Base-by-base conservation (phyloP, 345 rosid genomes). In the Lepidium sativum region DNA sequence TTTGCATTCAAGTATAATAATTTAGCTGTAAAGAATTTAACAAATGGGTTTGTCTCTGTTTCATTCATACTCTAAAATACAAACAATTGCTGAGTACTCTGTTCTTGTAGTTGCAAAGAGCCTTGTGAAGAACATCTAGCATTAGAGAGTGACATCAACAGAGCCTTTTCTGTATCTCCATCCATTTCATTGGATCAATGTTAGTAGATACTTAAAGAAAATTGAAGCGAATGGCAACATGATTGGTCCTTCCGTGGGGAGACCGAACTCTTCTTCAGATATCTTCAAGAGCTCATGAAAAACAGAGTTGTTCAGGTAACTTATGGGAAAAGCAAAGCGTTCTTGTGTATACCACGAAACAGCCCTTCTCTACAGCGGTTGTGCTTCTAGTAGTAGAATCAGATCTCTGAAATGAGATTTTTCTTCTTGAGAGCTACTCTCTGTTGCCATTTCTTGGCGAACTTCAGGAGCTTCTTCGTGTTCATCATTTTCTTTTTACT, bases 301-400 rank as follows among this genome's bases (percentile, higher is more conserved):
- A n/a, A n/a, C n/a, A n/a, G n/a, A n/a, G n/a, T n/a, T n/a, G n/a
- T n/a, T n/a, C n/a, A n/a, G n/a, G n/a, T n/a, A n/a, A n/a, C n/a
- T n/a, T n/a, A n/a, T n/a, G n/a, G 65, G 65, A 12, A 57, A 56
- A 0, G 65, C 48, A 47, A 67, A 67, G 1, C 65, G 41, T 0
- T 3, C 16, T 2, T 25, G 77, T 75, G 71, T 75, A 79, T 6
- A 55, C 67, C 56, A 68, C 69, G 18, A 74, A 78, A 48, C 75
- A 69, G 8, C 74, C 78, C 33, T 49, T 63, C n/a, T 49, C 68
- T 37, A 0, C 2, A 1, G 31, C 2, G 15, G 52, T 5, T 47
- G 52, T 20, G 52, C 31, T 47, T 27, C 9, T 47, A 47, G 52
- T 47, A 47, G 52, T 20, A 20, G 52, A 2, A 20, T 0, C 9